A percentile compares a stretch with the other conserved stretches of the same genome.
phyloP scores from a whole-genome alignment of 2,329 filamentous ascomycete species.

The Botrytis squamosa region DNA sequence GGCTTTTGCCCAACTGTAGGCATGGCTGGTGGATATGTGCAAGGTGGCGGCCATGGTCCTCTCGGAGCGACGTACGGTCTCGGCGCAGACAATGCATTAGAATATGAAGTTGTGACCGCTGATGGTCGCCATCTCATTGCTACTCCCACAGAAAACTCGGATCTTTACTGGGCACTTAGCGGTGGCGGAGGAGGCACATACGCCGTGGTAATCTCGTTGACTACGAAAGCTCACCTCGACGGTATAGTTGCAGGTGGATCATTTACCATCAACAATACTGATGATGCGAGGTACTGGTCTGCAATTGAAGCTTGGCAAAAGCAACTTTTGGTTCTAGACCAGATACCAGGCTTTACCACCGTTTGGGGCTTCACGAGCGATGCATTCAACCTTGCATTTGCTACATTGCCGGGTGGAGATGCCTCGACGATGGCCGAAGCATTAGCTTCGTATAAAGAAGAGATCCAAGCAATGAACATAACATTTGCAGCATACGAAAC shows the following conservation, averaged over 20 bases:
- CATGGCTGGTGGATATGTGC: not conserved
- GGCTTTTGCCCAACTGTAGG: not conserved
- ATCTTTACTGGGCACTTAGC: constrained; percentile 2
- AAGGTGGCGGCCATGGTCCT: constrained; percentile 1
- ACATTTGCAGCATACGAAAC: constrained; percentile 2
- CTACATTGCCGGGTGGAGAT: not conserved
- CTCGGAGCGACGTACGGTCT: not conserved
- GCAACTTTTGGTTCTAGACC: not conserved
- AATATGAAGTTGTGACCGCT: constrained; percentile 13
- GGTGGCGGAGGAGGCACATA: not conserved
- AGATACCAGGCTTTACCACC: not conserved
- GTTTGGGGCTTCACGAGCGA: not conserved
- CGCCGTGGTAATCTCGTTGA: not conserved
- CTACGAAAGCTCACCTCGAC: not conserved
- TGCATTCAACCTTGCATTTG: not conserved
- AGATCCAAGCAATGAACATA: not conserved
- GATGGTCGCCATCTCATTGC: not conserved
- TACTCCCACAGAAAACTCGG: not conserved
- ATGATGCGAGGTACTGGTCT: not conserved
- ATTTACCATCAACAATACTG: constrained; percentile 6
- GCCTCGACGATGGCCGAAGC: not conserved
- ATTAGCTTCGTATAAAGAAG: not conserved
- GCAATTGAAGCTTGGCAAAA: not conserved
- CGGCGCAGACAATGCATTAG: not conserved
- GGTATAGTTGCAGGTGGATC: constrained; percentile 3